Percentiles rank a stretch among this genome's conserved stretches.
phyloP scores from a whole-genome alignment of 1,284 basidiomycete genomes.

The Filobasidium uniguttulatum region DNA sequence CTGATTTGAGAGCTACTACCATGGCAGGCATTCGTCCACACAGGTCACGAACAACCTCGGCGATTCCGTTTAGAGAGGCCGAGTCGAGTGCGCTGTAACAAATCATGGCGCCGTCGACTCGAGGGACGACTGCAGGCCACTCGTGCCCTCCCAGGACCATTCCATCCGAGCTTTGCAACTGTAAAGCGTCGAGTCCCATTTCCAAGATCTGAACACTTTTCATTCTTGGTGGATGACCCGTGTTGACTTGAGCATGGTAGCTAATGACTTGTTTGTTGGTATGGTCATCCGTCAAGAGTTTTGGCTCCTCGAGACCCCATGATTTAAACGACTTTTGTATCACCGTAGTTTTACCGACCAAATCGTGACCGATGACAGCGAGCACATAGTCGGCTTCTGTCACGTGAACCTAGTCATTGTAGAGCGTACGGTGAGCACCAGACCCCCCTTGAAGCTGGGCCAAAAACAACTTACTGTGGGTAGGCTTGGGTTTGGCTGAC shows the following conservation, averaged over 20 bases:
- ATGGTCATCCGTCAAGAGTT: constrained; percentile 13
- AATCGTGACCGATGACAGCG: constrained; percentile 29
- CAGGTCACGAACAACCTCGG: constrained; percentile 25
- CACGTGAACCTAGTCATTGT: no score
- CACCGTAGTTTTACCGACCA: constrained; percentile 32
- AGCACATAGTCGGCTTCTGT: constrained; percentile 24
- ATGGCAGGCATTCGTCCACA: constrained; percentile 24
- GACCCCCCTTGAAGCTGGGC: background rate
- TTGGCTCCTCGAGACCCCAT: constrained; percentile 25
- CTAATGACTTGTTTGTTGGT: constrained; percentile 20
- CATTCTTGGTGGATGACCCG: constrained; percentile 23
- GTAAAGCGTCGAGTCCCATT: constrained; percentile 21
- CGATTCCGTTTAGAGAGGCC: constrained; percentile 23
- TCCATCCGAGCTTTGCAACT: constrained; percentile 15
- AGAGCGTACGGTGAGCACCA: background rate
- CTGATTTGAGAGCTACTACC: constrained; percentile 35
- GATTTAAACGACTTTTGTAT: constrained; percentile 27
- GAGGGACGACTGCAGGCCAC: constrained; percentile 23
- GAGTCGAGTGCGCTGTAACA: constrained; percentile 32
- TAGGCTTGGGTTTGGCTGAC: background rate
- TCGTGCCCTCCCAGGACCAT: background rate
- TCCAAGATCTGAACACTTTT: constrained; percentile 32
- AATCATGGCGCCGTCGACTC: constrained; percentile 27
- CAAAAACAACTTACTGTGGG: background rate
- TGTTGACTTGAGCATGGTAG: constrained; percentile 23